Conservation (phyloP, 805 yeast genomes). For the Metschnikowia baotianmanensis region DNA sequence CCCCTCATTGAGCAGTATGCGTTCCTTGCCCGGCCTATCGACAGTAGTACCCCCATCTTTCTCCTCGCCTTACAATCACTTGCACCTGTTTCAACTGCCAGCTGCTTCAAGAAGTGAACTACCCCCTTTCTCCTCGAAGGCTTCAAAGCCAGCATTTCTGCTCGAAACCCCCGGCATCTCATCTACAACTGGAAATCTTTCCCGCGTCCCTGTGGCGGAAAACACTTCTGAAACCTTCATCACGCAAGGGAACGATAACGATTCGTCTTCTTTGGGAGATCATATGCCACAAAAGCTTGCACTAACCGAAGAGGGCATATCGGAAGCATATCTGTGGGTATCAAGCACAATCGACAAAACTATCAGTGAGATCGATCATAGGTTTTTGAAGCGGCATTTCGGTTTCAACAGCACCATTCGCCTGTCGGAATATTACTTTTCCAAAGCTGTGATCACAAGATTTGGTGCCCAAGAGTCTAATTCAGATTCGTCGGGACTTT, state of each 20-base stretch:
- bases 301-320: not conserved
- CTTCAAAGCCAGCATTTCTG: no score
- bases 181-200: no score
- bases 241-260: no score
- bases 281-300: not conserved
- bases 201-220: no score
- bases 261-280: no score
- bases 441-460: constrained; percentile 1
- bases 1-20: not conserved
- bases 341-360: not conserved
- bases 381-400: constrained; percentile 13
- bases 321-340: not conserved
- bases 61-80: constrained; percentile 1
- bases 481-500: not conserved
- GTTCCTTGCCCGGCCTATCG: constrained; percentile 2
- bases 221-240: no score
- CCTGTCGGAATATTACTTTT: constrained; percentile 3
- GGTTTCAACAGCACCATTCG: constrained; percentile 17
- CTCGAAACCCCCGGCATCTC: no score
- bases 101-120: not conserved
- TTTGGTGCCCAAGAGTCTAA: not conserved
- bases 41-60: not conserved
- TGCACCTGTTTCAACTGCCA: not conserved
- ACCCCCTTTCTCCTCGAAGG: no score
- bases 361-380: constrained; percentile 13